A percentile compares a stretch with the other conserved stretches of the same genome.
Conservation (phyloP, 257 asterid genomes). For the Salvia hispanica region DNA sequence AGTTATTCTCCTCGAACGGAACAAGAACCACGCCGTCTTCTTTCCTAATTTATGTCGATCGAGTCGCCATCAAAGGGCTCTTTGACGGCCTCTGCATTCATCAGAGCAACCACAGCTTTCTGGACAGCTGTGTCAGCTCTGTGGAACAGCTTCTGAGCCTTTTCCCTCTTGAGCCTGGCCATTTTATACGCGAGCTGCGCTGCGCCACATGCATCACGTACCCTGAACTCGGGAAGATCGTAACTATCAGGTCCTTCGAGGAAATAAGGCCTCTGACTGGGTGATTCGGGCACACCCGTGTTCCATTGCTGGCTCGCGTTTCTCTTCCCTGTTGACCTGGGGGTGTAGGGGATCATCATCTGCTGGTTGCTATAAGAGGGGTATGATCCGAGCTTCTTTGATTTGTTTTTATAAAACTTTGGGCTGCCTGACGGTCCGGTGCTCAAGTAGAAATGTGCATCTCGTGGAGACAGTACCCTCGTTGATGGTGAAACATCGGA, state of each 20-base stretch:
- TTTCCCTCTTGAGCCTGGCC: constrained; percentile 86
- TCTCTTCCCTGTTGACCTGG: constrained; percentile 48
- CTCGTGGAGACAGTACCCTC: constrained; percentile 59
- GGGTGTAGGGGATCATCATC: constrained; percentile 40
- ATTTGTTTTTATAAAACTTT: constrained; percentile 54
- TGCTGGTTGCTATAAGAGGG: constrained; percentile 46
- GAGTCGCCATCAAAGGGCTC: constrained; percentile 43
- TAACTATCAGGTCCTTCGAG: constrained; percentile 44
- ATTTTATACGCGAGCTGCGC: constrained; percentile 57
- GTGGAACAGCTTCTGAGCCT: constrained; percentile 64
- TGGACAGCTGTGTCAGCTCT: constrained; percentile 82
- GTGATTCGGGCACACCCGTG: constrained; percentile 52
- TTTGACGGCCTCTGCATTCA: constrained; percentile 80
- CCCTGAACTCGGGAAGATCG: constrained; percentile 63
- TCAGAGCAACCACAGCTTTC: constrained; percentile 73
- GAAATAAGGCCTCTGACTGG: constrained; percentile 46
- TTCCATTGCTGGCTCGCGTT: constrained; percentile 63
- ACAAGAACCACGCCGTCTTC: background rate
- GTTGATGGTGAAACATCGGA: constrained; percentile 68
- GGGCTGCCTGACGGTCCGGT: constrained; percentile 47
- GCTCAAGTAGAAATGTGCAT: constrained; percentile 52
- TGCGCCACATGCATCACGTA: constrained; percentile 70
- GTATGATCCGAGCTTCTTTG: constrained; percentile 54
- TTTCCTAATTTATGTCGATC: constrained; percentile 37
- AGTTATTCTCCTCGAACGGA: constrained; percentile 14